A percentile compares a stretch with the other conserved stretches of the same genome.
phyloP scores from a whole-genome alignment of 257 asterid species.

The Solanum rostratum region DNA sequence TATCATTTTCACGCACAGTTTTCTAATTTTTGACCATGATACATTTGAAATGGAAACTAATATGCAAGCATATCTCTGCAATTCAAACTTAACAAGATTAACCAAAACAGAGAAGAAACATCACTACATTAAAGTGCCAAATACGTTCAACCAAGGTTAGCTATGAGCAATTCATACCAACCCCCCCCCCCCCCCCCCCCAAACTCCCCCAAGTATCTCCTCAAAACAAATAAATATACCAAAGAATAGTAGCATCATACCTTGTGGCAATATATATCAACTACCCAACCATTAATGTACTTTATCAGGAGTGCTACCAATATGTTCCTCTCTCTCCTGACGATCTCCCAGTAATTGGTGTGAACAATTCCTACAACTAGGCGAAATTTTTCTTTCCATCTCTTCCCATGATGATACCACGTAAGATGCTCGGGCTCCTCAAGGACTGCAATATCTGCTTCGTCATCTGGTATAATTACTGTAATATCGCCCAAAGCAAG shows the following conservation, averaged over 20 bases:
- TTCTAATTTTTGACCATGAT: background rate
- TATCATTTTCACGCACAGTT: background rate
- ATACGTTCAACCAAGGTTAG: background rate
- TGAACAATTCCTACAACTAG: slow-evolving; percentile 87
- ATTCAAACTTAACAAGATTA: background rate
- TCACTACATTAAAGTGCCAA: background rate
- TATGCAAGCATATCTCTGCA: background rate
- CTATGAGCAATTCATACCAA: background rate
- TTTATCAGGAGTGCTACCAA: slow-evolving; percentile 66
- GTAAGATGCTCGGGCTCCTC: slow-evolving; percentile 99
- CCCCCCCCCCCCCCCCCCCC: too few relatives aligned
- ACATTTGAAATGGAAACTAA: background rate
- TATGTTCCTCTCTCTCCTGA: slow-evolving; percentile 84
- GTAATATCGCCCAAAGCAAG: slow-evolving; percentile 92
- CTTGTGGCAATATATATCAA: slow-evolving; percentile 83
- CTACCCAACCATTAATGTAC: slow-evolving; percentile 87
- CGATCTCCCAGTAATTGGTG: slow-evolving; percentile 87
- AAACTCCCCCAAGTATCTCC: background rate
- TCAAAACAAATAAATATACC: background rate
- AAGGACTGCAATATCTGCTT: slow-evolving; percentile 90
- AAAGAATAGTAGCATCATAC: slow-evolving; percentile 23
- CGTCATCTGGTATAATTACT: slow-evolving; percentile 77
- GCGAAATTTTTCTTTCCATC: slow-evolving; percentile 84
- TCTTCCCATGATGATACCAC: slow-evolving; percentile 97
- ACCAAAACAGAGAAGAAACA: background rate